Conservation (phyloP, 768 basidiomycete genomes). For the Hygrophoropsis aurantiaca region DNA sequence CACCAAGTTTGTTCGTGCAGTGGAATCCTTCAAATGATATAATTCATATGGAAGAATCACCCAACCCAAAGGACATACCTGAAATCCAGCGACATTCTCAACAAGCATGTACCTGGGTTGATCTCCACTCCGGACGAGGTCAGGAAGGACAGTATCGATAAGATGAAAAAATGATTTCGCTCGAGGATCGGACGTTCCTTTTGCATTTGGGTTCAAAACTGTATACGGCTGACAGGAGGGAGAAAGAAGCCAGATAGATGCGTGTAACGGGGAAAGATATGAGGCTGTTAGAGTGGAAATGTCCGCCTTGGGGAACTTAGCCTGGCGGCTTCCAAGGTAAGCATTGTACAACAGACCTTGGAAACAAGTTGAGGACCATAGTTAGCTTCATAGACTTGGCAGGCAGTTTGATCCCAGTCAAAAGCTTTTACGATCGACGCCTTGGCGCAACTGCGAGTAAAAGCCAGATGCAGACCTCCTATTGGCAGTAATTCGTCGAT, state of each 20-base stretch:
- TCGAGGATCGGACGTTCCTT: constrained; percentile 70
- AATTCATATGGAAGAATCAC: constrained; percentile 9
- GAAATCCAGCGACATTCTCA: constrained; percentile 84
- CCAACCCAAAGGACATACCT: constrained; percentile 45
- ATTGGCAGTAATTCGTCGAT: background rate
- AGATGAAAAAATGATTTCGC: constrained; percentile 77
- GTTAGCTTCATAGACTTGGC: constrained; percentile 68
- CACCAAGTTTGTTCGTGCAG: constrained; percentile 57
- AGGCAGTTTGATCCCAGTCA: constrained; percentile 80
- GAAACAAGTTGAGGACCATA: constrained; percentile 44
- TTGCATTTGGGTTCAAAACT: constrained; percentile 69
- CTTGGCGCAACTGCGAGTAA: constrained; percentile 48
- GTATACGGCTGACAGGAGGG: constrained; percentile 88
- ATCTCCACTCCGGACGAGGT: constrained; percentile 40
- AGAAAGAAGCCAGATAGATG: constrained; percentile 75
- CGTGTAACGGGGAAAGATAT: constrained; percentile 45
- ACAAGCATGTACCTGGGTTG: constrained; percentile 65
- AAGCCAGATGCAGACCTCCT: constrained; percentile 76
- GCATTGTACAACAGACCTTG: constrained; percentile 40
- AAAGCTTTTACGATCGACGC: constrained; percentile 63
- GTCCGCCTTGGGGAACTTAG: constrained; percentile 43
- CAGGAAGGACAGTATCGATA: constrained; percentile 60
- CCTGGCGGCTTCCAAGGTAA: background rate
- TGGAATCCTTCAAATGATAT: constrained; percentile 50
- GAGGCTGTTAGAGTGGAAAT: constrained; percentile 56